Percentiles rank a stretch among this genome's conserved stretches.
These are phyloP conservation scores for Wallacemonas sp. DNA, from an alignment of 208 protist genomes.

Conservation along the genomic window DNA sequence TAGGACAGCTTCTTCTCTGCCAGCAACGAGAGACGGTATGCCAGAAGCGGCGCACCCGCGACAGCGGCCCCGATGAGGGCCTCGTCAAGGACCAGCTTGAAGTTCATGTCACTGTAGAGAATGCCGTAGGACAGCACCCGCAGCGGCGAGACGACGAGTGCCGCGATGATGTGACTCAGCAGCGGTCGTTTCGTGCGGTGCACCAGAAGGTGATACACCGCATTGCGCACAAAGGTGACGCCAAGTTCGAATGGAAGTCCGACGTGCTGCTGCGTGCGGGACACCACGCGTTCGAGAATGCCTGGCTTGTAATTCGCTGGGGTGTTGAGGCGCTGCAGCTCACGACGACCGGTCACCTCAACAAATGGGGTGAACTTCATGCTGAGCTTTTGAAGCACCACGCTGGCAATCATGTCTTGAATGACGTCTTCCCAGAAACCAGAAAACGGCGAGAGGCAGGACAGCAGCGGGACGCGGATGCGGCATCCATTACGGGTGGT, in stretches of 20 bases:
- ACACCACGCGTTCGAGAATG: constrained; percentile 2
- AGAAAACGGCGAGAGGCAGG: constrained; percentile 25
- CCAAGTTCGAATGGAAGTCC: constrained; percentile 35
- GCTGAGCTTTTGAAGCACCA: constrained; percentile 48
- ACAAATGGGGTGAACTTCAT: constrained; percentile 50
- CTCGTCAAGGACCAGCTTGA: constrained; percentile 68
- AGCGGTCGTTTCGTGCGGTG: constrained; percentile 21
- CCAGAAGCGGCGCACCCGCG: constrained; percentile 38
- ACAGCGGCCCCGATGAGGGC: constrained; percentile 48
- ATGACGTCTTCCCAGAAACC: constrained; percentile 63
- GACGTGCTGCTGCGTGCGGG: constrained; percentile 25
- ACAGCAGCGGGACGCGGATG: constrained; percentile 44
- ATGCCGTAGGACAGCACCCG: constrained; percentile 68
- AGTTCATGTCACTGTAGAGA: constrained; percentile 56
- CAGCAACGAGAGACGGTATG: constrained; percentile 32
- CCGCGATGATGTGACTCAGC: constrained; percentile 36
- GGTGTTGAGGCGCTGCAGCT: constrained; percentile 18
- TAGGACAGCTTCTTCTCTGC: constrained; percentile 46
- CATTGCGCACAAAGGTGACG: constrained; percentile 41
- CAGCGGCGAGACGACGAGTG: constrained; percentile 49
- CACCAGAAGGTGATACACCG: constrained; percentile 64
- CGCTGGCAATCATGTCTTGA: constrained; percentile 57
- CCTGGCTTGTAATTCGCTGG: neutral
- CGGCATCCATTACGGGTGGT: constrained; percentile 46
- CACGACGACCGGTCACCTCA: constrained; percentile 17